Percentiles rank a stretch among this genome's conserved stretches.
phyloP scores from a whole-genome alignment of 83 land plant genomes.

The Picea engelmannii region DNA sequence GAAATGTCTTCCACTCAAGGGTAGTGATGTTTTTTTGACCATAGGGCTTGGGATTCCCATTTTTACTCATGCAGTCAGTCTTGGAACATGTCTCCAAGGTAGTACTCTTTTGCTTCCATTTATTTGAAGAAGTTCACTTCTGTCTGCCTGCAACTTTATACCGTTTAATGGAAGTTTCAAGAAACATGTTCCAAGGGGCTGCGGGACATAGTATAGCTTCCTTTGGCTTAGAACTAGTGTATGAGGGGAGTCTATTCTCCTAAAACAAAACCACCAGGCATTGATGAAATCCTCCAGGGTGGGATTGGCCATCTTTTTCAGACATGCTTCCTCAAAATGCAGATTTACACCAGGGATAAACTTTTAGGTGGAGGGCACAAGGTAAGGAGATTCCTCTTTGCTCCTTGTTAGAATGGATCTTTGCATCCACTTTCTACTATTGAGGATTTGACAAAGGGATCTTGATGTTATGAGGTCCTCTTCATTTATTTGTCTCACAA shows the following conservation, averaged over 20 bases:
- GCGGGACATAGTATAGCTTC: background rate
- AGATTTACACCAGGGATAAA: too few species aligned
- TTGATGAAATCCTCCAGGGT: too few species aligned
- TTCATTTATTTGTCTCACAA: too few species aligned
- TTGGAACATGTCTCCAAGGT: slow-evolving; percentile 28
- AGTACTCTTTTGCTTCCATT: background rate
- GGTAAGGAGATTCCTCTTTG: too few species aligned
- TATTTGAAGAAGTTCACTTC: background rate
- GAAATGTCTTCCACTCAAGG: slow-evolving; percentile 22
- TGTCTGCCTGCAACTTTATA: background rate
- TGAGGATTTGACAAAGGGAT: too few species aligned
- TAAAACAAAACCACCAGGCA: background rate
- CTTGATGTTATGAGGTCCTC: too few species aligned
- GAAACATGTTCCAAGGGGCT: too few species aligned
- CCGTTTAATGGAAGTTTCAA: background rate
- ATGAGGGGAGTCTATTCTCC: background rate
- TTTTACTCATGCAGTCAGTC: slow-evolving; percentile 13
- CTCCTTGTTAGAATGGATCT: too few species aligned
- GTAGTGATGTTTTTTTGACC: slow-evolving; percentile 18
- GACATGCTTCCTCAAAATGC: too few species aligned
- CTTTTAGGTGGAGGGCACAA: too few species aligned
- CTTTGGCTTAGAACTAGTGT: background rate
- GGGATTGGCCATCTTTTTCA: too few species aligned
- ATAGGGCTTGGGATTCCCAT: slow-evolving; percentile 17
- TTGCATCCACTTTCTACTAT: too few species aligned